phyloP scores from a whole-genome alignment of 352 stramenopile species.

The Pythium brachiatum region DNA sequence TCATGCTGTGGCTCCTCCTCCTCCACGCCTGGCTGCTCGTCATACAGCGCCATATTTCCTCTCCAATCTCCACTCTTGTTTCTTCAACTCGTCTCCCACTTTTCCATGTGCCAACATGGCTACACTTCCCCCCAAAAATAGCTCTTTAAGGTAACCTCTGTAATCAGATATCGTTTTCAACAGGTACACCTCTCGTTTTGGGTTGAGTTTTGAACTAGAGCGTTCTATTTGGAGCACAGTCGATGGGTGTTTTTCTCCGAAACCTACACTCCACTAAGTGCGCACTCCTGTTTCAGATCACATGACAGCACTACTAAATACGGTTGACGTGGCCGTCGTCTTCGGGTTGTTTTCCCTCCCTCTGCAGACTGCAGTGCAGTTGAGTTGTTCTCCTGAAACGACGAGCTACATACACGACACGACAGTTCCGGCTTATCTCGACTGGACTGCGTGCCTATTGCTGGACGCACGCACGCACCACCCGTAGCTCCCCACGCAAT shows the following conservation, averaged over 20 bases:
- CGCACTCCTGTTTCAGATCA: not conserved
- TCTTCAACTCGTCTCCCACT: not conserved
- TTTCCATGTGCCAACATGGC: slow-evolving; percentile 2
- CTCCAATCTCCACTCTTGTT: not conserved
- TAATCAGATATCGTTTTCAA: not conserved
- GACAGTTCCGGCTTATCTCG: no score
- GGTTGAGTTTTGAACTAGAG: not conserved
- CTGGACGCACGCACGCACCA: not conserved
- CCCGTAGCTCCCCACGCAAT: not conserved
- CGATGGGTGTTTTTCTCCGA: not conserved
- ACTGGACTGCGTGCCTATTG: not conserved
- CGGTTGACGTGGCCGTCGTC: slow-evolving; percentile 23
- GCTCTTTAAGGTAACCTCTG: not conserved
- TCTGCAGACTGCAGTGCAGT: no score
- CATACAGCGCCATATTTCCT: slow-evolving; percentile 7
- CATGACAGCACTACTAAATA: slow-evolving; percentile 24
- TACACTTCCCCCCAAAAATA: slow-evolving; percentile 13
- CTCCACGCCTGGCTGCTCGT: not conserved
- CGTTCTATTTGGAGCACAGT: slow-evolving; percentile 4
- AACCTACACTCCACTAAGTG: slow-evolving; percentile 16
- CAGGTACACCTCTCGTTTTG: not conserved
- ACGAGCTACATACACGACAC: slow-evolving; percentile 11
- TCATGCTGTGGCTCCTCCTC: slow-evolving; percentile 16
- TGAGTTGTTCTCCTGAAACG: slow-evolving; percentile 21
- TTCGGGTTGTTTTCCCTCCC: not conserved